Base-by-base conservation (phyloP, 768 basidiomycete genomes). In the Boletus huronensis region DNA sequence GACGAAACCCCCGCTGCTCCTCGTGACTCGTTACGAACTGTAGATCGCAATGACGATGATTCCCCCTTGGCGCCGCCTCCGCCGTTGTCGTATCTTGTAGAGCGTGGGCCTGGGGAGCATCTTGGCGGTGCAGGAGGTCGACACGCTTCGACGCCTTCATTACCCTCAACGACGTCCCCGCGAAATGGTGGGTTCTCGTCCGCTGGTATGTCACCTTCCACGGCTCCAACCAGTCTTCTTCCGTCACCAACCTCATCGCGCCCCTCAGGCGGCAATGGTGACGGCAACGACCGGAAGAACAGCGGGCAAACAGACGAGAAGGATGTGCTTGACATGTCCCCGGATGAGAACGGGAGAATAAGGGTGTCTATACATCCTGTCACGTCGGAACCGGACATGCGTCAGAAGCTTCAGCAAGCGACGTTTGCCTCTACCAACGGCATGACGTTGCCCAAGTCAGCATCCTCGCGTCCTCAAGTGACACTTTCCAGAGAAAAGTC, bases 31-130 rank as follows among this genome's bases (percentile, higher is more conserved):
- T 61, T 74, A 6, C 77, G 80, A 77, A 57, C 77, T 69, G 38
- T 69, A 16, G 55, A 70, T 40, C 65, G 67, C 65, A 28, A 68
- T 40, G 87, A 90, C 3, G 90, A 93, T 62, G 83, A 89, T 60
- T 70, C 78, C 9, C 93, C 91, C 4, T 75, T 97, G 38, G 85
- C 89, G 3, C 96, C 95, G 1, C 96, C 96, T 3, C 96, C 96
- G 5, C 88, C 93, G 5, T 66, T 98, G 49, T 92, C 92, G 0
- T 95, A 93, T 72, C 80, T 98, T 44, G 92, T 93, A 3, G 74
- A 71, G 56, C 71, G 74, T 57, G 77, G 80, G 53, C 80, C 80
- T 39, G 77, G 79, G n/a, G 79, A 82, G 41, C 75, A 76, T 31
- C 77, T 82, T 40, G 67, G 69, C 32, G 71, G 74, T 43, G 16